Base-by-base conservation (phyloP, 148 eudicot species). In the Pouteria glomerata region DNA sequence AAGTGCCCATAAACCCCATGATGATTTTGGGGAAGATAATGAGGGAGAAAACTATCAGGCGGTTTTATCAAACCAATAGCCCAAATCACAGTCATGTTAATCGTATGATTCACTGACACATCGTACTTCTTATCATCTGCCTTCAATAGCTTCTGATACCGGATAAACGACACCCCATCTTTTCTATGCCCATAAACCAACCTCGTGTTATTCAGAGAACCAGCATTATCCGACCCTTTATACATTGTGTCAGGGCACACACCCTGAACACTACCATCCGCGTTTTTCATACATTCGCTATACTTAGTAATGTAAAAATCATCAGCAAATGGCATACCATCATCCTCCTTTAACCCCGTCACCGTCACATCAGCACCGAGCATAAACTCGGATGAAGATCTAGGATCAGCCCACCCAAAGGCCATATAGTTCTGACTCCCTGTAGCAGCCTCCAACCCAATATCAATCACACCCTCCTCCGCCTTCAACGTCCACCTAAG, bases 371-470 rank as follows among this genome's bases (percentile, higher is more conserved):
- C 97, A 18, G 88, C 81, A 65, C 79, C 86, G 55, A 93, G 82
- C 98, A 93, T 93, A 65, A 79, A 80, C 8, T 89, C 78, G 2
- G 82, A 71, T 0, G 85, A 64, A 15, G 87, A 74, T 44, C 77
- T 82, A 0, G 94, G 94, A 61, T 87, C 82, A 5, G 98, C 98
- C 98, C 98, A 93, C 35, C 98, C 98, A 71, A 93, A 93, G 12
- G 88, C 98, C 93, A 93, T 85, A 45, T 93, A 93, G 72, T 91
- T 79, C 87, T 82, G 88, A 79, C 72, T 80, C 69, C 82, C 89
- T 29, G 83, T 81, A 12, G 79, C 87, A 8, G 89, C 98, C 77
- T 93, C 98, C 70, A 93, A 78, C 24, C 98, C 98, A 37, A 93
- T 78, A 73, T 90, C 97, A 24, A 93, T 83, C 81, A 71, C 33